Evolutionary conservation across 495 filamentous ascomycete species (phyloP), one percentile per base, ranked within the genome.

Genomic region (Penicillium longicatenatum): DNA sequence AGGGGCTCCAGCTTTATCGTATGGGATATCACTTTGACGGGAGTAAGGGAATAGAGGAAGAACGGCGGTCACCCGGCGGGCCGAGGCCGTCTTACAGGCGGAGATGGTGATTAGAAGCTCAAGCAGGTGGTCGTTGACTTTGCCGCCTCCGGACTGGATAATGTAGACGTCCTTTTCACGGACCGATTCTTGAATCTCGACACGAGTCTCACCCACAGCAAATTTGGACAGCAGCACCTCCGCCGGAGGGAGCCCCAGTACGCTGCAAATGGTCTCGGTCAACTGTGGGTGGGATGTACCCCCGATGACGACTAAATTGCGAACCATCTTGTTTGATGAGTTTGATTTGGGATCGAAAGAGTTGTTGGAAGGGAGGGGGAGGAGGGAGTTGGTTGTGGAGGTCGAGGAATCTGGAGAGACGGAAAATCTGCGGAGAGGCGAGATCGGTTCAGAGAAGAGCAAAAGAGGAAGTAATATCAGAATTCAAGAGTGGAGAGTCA

Each of bases 161-260:
- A 97, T 95, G 75, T 95, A 97, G 67, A 98, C 93, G 81, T 98
- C 94, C 72, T 98, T 98, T 55, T 88, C 95, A 63, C 94, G 90
- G 41, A 98, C 93, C 21, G 90, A 95, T 76, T 98, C 94, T 66
- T 90, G 79, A 63, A 98, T 94, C 74, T 98, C 94, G 56, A 96
- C 92, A 31, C 95, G 86, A 56, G 90, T 97, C 73, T 98, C 95
- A 45, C 94, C 94, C 51, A 93, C 91, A 16, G 89, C 86, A 74
- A 98, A 98, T 76, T 97, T 97, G 61, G 82, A 85, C 51, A 98
- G 83, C 53, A 93, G 82, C 55, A 92, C 88, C 61, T 90, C 88
- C 30, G 91, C 89, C 3, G 85, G 82, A 2, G 93, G 89, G 54
- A 98, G 85, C 55, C 92, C 92, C 43, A 98, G 86, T 58, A 89